Base-by-base conservation (phyloP, 2,329 filamentous ascomycete genomes). In the Helotiales sp. region DNA sequence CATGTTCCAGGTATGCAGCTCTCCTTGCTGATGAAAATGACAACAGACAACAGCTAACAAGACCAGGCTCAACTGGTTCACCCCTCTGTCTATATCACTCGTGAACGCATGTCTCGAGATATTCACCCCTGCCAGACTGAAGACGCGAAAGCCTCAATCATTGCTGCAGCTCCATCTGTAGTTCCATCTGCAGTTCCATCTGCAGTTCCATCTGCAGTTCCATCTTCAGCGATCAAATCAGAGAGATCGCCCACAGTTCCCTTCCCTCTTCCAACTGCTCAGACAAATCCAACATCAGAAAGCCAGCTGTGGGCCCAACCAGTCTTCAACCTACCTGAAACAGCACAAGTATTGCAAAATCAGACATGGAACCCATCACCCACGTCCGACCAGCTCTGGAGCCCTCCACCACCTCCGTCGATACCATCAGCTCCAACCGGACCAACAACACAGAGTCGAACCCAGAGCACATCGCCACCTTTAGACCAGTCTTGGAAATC, bases 1-100 rank as follows among this genome's bases (percentile, higher is more conserved):
- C 26, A 45, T 73, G 7, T 67, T 70, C 17, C 55, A 70, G 61
- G 72, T 73, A 63, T 17, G 58, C 20, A 10, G 26, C 7, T 26
- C 26, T 10, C 10, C 24, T 15, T 8, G 2, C 0, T 40, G 22
- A n/a, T 22, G 4, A 13, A 4, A 49, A 0, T 10, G 7, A 30
- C 20, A 1, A 15, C 40, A 59, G 13, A 34, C 30, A 26, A 24
- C 50, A 59, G 7, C 45, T 40, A 26, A n/a, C 15, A 15, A 26
- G 22, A 22, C 6, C 6, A 66, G 64, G 59, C 32, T 1, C 57
- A 61, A 52, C 55, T 69, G 3, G 5, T 65, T 22, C 68, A 69
- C 24, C 68, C 68, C 1, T 69, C 68, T 26, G 17, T 67, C 20
- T 67, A 69, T 28, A 69, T 69, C n/a, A 60, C 52, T 22, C 65